Percentiles rank a stretch among this genome's conserved stretches.
These are phyloP conservation scores for Tylopilus cervinicoccineus DNA, from an alignment of 768 basidiomycete species.

Conservation along the genomic window DNA sequence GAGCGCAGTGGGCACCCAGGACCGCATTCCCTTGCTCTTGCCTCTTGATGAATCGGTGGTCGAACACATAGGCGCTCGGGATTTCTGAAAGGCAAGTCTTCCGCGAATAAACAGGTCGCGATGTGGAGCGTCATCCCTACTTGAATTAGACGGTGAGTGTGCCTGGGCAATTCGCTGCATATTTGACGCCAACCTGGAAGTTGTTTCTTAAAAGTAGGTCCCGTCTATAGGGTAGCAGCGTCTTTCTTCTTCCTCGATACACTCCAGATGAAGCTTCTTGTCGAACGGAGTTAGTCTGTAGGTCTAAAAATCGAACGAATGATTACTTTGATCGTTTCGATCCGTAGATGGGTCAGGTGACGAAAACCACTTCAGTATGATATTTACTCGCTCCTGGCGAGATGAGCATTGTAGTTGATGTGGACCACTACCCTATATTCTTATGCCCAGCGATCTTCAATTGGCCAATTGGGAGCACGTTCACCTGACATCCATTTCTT, in stretches of 20 bases:
- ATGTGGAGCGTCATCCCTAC: background rate
- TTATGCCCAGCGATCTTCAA: too few relatives aligned
- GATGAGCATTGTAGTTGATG: background rate
- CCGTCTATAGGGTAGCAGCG: background rate
- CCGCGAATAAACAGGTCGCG: background rate
- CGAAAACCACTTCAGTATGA: background rate
- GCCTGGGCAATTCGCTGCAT: background rate
- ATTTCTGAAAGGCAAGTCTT: background rate
- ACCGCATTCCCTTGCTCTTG: background rate
- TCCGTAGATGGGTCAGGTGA: background rate
- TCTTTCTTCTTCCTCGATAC: background rate
- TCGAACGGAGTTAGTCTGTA: background rate
- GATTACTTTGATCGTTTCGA: background rate
- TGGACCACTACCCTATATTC: background rate
- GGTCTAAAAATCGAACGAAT: background rate
- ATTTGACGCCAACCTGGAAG: background rate
- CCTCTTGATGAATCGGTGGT: background rate
- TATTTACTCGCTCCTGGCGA: background rate
- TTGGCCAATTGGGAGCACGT: too few relatives aligned
- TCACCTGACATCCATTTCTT: too few relatives aligned
- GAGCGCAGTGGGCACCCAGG: background rate
- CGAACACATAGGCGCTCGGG: background rate
- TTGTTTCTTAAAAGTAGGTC: background rate
- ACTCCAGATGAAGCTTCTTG: background rate
- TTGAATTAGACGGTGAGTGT: background rate